Evolutionary conservation across 768 basidiomycete species (phyloP).

Genomic region (Lentinula sp.): DNA sequence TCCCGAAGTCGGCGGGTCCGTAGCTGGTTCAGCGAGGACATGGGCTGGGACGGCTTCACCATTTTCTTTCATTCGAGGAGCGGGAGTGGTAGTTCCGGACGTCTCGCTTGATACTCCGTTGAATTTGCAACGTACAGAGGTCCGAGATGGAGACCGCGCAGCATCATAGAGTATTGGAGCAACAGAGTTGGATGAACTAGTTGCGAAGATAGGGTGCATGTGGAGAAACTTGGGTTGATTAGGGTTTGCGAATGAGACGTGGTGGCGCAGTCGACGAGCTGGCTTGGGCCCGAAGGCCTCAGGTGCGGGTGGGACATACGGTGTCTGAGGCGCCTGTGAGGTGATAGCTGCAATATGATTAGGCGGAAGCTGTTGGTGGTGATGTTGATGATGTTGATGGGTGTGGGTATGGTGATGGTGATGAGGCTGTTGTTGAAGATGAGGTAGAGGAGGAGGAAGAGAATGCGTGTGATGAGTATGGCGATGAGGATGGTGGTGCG

Average conservation of each 20-base stretch:
- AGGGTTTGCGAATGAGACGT: conserved; percentile 4
- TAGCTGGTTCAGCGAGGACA: background rate
- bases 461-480: background rate
- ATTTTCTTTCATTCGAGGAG: background rate
- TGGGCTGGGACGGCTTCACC: background rate
- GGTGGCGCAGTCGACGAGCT: background rate
- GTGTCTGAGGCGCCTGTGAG: background rate
- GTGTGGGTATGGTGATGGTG: background rate
- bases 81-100: no score
- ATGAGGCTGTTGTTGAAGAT: background rate
- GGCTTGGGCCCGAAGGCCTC: background rate
- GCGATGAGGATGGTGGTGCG: background rate
- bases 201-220: conserved; percentile 2
- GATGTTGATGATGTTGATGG: no score
- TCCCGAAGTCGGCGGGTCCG: background rate
- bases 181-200: background rate
- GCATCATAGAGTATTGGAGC: conserved; percentile 2
- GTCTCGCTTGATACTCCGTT: background rate
- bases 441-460: background rate
- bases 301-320: background rate
- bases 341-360: background rate
- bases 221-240: background rate
- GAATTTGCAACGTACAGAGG: background rate
- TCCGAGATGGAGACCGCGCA: background rate
- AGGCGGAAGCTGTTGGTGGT: background rate